Conservation (phyloP, 192 early-diverging fungal genomes). For the Chytriomyces confervae region DNA sequence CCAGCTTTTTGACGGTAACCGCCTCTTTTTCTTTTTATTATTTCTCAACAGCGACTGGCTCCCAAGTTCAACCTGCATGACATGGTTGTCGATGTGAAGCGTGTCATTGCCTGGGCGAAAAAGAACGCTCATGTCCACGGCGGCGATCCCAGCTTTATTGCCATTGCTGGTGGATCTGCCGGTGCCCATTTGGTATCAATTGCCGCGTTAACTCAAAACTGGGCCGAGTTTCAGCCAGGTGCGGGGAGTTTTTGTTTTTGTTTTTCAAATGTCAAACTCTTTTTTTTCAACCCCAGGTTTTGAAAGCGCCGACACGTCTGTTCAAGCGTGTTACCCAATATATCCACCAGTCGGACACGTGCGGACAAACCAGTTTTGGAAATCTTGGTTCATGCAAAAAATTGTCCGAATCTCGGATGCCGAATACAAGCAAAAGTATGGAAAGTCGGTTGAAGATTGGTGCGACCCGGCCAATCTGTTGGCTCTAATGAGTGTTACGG, state of each 20-base stretch:
- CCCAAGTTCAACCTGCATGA: conserved; percentile 56
- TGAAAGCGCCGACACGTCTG: conserved; percentile 52
- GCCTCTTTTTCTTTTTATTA: background rate
- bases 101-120: conserved; percentile 72
- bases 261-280: background rate
- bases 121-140: conserved; percentile 64
- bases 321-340: conserved; percentile 60
- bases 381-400: conserved; percentile 50
- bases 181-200: conserved; percentile 66
- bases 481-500: conserved; percentile 21
- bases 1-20: too few relatives aligned
- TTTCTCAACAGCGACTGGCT: conserved; percentile 42
- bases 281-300: conserved; percentile 9
- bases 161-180: conserved; percentile 59
- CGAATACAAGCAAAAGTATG: background rate
- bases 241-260: conserved; percentile 65
- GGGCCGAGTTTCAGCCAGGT: conserved; percentile 37
- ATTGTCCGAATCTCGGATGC: conserved; percentile 36
- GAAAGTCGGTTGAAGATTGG: conserved; percentile 29
- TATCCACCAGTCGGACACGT: conserved; percentile 58
- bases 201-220: conserved; percentile 59
- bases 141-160: conserved; percentile 69
- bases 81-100: conserved; percentile 71
- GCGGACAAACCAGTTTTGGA: conserved; percentile 46
- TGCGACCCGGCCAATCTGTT: conserved; percentile 42